These are phyloP conservation scores for Jamesozyma hellenica DNA, from an alignment of 805 yeast species.

Conservation along the genomic window DNA sequence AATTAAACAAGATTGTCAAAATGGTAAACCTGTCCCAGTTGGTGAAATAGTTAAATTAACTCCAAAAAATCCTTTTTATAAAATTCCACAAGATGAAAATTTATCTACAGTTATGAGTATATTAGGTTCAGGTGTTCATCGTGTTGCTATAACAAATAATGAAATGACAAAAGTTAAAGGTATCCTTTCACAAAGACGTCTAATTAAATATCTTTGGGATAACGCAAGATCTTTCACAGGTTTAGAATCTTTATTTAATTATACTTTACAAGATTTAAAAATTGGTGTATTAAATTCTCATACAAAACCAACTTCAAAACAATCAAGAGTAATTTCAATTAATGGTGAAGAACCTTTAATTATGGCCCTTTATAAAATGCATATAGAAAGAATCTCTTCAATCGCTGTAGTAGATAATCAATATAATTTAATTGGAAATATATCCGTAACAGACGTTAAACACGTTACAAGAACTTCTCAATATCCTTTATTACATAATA, in stretches of 20 bases:
- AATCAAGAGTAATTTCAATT: conserved; percentile 60
- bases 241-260: conserved; percentile 63
- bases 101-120: conserved; percentile 71
- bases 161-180: conserved; percentile 58
- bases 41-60: conserved; percentile 75
- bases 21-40: conserved; percentile 86
- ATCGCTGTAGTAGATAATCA: conserved; percentile 84
- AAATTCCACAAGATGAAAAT: conserved; percentile 59
- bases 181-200: conserved; percentile 80
- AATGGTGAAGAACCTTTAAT: conserved; percentile 80
- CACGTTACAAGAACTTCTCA: conserved; percentile 81
- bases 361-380: conserved; percentile 82
- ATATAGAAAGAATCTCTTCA: conserved; percentile 72
- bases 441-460: conserved; percentile 87
- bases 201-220: conserved; percentile 81
- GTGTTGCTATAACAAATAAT: conserved; percentile 68
- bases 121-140: conserved; percentile 90
- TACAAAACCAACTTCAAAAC: conserved; percentile 30
- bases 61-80: conserved; percentile 80
- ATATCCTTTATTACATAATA: conserved; percentile 67
- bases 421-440: conserved; percentile 73
- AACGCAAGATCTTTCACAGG: conserved; percentile 79
- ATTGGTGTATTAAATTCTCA: conserved; percentile 50
- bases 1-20: conserved; percentile 50
- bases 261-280: conserved; percentile 58